Base-by-base conservation (phyloP, 805 yeast species). In the Candida patagonica region DNA sequence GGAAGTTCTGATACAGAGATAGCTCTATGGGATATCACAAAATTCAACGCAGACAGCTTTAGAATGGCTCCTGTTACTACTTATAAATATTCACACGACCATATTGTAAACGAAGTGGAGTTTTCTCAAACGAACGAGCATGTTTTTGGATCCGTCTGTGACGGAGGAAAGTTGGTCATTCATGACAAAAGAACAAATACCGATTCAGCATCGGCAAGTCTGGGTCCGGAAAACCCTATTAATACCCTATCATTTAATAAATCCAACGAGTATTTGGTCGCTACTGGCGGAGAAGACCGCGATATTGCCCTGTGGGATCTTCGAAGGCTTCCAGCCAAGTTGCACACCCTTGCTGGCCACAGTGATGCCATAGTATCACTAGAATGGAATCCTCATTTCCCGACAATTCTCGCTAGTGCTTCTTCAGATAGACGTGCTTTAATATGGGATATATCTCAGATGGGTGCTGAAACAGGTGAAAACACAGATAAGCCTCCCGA, bases 251-350 rank as follows among this genome's bases (percentile, higher is more conserved):
- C 77, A 26, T 70, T 81, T 51, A 82, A 78, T 53, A 76, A 74
- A 0, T 57, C 59, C 1, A 74, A 80, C 48, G 67, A 68, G 40
- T 68, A 69, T 43, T 63, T 76, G 20, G 47, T 82, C n/a, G 82
- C 81, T 1, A 66, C 84, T 0, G 96, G 88, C 8, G 78, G 78
- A 43, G 66, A 72, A 4, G 48, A 54, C 6, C 95, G 94, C 2
- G 34, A 19, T 0, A 53, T 84, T 4, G 61, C 62, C 29, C 46
- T 81, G 5, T 78, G 83, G 77, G 97, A 88, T 55, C 48, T 80
- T 2, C 66, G 96, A 52, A 53, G 61, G 4, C 40, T 67, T 4
- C 38, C 53, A 1, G 29, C 2, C 37, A 63, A 1, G 42, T 51
- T 22, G 15, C 51, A 5, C 49, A 65, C 17, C 27, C 35, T 15